These are phyloP conservation scores for Fusarium citri DNA, from an alignment of 2,329 filamentous ascomycete species.

Conservation along the genomic window DNA sequence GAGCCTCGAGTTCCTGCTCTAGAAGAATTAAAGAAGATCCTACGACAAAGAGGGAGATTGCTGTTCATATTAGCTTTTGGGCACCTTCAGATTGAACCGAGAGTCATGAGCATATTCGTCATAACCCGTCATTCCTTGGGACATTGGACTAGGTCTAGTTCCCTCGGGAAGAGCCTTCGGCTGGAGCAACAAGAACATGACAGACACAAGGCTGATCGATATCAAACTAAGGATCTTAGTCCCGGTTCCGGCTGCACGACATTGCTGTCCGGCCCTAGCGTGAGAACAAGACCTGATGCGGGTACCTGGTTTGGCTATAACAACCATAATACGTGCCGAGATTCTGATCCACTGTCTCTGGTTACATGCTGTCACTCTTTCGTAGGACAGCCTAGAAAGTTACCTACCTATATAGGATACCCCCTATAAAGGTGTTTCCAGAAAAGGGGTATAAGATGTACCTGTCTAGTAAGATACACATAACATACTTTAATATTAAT, in stretches of 20 bases:
- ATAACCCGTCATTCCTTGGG: constrained; percentile 5
- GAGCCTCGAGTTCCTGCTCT: neutral
- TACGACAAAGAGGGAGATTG: neutral
- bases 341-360: constrained; percentile 4
- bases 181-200: neutral
- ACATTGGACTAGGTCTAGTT: neutral
- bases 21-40: too few relatives aligned
- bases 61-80: neutral
- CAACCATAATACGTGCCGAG: neutral
- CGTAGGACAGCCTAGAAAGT: neutral
- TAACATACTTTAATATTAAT: neutral
- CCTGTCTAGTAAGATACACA: neutral
- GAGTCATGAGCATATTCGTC: neutral
- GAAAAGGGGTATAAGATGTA: neutral
- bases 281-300: constrained; percentile 13
- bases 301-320: constrained; percentile 20
- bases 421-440: neutral
- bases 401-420: neutral
- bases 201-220: constrained; percentile 24
- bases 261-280: constrained; percentile 27
- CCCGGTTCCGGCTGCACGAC: constrained; percentile 33
- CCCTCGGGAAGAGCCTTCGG: neutral
- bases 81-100: neutral
- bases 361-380: neutral
- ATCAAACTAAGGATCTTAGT: constrained; percentile 26